A percentile compares a stretch with the other conserved stretches of the same genome.
Evolutionary conservation across 352 stramenopile genomes (phyloP).

Genomic region (Albugo candida): DNA sequence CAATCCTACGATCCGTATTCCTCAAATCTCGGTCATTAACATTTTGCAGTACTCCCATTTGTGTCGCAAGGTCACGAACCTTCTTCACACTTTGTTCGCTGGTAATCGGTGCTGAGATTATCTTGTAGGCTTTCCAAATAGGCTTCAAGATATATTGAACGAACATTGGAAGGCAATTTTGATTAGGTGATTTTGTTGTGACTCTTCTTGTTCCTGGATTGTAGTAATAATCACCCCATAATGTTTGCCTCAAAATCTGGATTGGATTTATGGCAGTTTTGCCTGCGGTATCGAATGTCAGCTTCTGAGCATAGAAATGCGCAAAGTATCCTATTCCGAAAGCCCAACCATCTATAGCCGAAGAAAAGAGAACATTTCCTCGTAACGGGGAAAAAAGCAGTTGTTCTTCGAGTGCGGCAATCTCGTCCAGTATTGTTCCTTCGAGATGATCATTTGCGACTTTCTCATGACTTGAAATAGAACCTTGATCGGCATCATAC

Average conservation of each 20-base stretch:
- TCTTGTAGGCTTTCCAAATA: constrained; percentile 79
- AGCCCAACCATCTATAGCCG: constrained; percentile 81
- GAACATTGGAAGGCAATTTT: constrained; percentile 77
- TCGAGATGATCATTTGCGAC: constrained; percentile 11
- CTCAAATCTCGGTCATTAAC: constrained; percentile 54
- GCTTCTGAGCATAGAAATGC: constrained; percentile 44
- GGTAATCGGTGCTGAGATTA: constrained; percentile 19
- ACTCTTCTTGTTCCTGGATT: constrained; percentile 84
- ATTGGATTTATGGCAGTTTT: constrained; percentile 10
- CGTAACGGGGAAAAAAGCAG: constrained; percentile 71
- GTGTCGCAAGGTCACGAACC: constrained; percentile 40
- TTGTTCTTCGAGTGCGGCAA: constrained; percentile 38
- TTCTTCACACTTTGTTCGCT: constrained; percentile 26
- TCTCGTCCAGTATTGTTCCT: constrained; percentile 26
- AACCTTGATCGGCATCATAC: constrained; percentile 19
- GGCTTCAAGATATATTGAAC: constrained; percentile 82
- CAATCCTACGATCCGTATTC: constrained; percentile 35
- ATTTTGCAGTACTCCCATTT: constrained; percentile 41
- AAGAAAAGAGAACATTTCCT: constrained; percentile 88
- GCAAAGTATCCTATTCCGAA: constrained; percentile 79
- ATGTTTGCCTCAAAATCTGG: constrained; percentile 37
- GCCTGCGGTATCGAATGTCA: constrained; percentile 15
- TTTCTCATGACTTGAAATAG: constrained; percentile 1
- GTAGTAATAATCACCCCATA: constrained; percentile 87
- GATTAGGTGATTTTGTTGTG: constrained; percentile 47